phyloP scores from a whole-genome alignment of 768 basidiomycete genomes.

The Psilocybe azurescens region DNA sequence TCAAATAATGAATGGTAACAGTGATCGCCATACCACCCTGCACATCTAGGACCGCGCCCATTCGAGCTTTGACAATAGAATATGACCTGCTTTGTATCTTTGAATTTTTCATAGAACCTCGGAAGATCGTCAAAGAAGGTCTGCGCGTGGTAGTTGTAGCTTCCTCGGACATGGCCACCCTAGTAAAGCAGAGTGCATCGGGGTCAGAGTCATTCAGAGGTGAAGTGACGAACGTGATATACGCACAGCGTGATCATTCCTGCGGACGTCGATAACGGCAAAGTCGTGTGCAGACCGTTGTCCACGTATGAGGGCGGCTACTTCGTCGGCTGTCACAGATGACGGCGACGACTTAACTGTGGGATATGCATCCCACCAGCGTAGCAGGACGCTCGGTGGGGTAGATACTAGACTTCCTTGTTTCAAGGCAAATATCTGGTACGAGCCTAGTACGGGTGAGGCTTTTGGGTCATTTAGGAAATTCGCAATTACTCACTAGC shows the following conservation, averaged over 20 bases:
- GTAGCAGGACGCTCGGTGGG: conserved; percentile 36
- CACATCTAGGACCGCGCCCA: conserved; percentile 58
- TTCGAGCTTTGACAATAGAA: conserved; percentile 60
- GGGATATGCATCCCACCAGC: conserved; percentile 65
- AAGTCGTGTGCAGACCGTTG: conserved; percentile 25
- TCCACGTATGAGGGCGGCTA: conserved; percentile 38
- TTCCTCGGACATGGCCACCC: conserved; percentile 61
- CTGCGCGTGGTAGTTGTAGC: conserved; percentile 53
- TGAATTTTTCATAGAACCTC: conserved; percentile 45
- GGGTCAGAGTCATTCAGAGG: background rate
- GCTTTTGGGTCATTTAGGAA: background rate
- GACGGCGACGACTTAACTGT: conserved; percentile 35
- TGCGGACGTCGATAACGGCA: conserved; percentile 56
- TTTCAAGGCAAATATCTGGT: conserved; percentile 52
- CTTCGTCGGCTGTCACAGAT: conserved; percentile 38
- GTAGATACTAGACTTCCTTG: conserved; percentile 8
- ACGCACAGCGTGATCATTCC: conserved; percentile 50
- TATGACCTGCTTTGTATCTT: conserved; percentile 45
- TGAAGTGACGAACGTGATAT: background rate
- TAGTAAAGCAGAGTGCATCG: conserved; percentile 19
- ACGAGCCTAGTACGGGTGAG: conserved; percentile 41
- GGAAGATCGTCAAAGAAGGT: conserved; percentile 53
- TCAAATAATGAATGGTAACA: too few relatives aligned
- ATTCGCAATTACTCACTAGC: conserved; percentile 38
- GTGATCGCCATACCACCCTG: conserved; percentile 49